Evolutionary conservation across 2,329 filamentous ascomycete species (phyloP).

Genomic region (Aspergillus sp.): DNA sequence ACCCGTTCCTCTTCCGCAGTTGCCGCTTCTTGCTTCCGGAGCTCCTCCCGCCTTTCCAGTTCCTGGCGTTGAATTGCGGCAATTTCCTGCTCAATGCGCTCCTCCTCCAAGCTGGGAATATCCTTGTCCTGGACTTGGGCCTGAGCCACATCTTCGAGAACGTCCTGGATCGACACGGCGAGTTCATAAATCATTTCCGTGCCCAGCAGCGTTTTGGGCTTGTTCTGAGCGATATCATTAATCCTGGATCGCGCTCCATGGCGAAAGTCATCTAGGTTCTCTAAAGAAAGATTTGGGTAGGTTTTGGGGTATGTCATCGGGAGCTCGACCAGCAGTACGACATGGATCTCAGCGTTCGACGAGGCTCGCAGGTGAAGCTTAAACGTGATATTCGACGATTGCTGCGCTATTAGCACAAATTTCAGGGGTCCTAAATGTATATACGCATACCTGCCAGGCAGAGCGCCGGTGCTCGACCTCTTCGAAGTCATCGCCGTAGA

Average conservation of each 20-base stretch:
- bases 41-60: constrained; percentile 41
- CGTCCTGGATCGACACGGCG: constrained; percentile 51
- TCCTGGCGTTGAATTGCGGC: constrained; percentile 50
- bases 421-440: not conserved
- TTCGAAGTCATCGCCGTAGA: constrained; percentile 82
- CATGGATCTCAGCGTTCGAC: constrained; percentile 60
- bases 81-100: constrained; percentile 74
- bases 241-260: constrained; percentile 64
- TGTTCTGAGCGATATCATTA: constrained; percentile 56
- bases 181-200: constrained; percentile 59
- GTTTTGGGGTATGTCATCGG: constrained; percentile 89
- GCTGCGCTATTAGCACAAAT: constrained; percentile 37
- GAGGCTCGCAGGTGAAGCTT: constrained; percentile 68
- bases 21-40: constrained; percentile 33
- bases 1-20: constrained; percentile 33
- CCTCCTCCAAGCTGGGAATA: constrained; percentile 78
- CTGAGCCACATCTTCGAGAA: constrained; percentile 77
- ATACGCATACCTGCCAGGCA: constrained; percentile 69
- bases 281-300: constrained; percentile 60
- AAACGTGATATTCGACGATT: constrained; percentile 69
- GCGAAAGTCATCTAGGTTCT: constrained; percentile 54
- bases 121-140: constrained; percentile 65
- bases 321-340: constrained; percentile 68
- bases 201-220: constrained; percentile 56
- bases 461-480: constrained; percentile 58